Conservation (phyloP, 1,139 yeast species). For the Saccharomycopsis hybrid region DNA sequence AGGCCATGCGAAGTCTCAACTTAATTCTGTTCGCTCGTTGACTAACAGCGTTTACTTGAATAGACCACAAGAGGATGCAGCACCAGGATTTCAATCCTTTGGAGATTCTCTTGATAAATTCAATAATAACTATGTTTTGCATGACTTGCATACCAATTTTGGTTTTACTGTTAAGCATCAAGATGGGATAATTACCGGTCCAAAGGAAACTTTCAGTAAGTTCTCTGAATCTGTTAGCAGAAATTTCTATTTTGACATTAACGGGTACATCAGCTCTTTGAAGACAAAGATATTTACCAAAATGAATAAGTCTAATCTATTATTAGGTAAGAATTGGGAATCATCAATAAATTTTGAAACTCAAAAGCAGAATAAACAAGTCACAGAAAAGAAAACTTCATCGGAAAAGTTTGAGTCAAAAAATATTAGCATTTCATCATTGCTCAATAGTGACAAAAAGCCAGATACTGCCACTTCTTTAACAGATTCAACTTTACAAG, state of each 20-base stretch:
- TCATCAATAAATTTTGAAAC: background rate
- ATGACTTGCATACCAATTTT: constrained; percentile 47
- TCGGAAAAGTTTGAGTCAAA: background rate
- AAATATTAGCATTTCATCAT: constrained; percentile 6
- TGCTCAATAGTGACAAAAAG: constrained; percentile 12
- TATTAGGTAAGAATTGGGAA: background rate
- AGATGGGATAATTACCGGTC: constrained; percentile 23
- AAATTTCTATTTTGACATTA: constrained; percentile 15
- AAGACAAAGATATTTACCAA: constrained; percentile 9
- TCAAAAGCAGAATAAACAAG: background rate
- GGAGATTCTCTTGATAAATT: constrained; percentile 7
- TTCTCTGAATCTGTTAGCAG: constrained; percentile 16
- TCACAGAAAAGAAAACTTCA: background rate
- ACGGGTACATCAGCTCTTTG: constrained; percentile 10
- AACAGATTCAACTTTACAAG: background rate
- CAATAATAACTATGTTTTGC: constrained; percentile 16
- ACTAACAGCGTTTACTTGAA: constrained; percentile 3
- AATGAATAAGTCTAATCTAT: constrained; percentile 15
- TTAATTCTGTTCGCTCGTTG: constrained; percentile 3
- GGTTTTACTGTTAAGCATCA: constrained; percentile 34
- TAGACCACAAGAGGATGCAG: background rate
- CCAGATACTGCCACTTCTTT: background rate
- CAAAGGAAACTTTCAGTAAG: constrained; percentile 24
- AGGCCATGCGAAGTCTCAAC: background rate
- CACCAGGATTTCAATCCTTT: constrained; percentile 30